Evolutionary conservation across 1,284 basidiomycete genomes (phyloP).

Genomic region (Cerioporus squamosus): DNA sequence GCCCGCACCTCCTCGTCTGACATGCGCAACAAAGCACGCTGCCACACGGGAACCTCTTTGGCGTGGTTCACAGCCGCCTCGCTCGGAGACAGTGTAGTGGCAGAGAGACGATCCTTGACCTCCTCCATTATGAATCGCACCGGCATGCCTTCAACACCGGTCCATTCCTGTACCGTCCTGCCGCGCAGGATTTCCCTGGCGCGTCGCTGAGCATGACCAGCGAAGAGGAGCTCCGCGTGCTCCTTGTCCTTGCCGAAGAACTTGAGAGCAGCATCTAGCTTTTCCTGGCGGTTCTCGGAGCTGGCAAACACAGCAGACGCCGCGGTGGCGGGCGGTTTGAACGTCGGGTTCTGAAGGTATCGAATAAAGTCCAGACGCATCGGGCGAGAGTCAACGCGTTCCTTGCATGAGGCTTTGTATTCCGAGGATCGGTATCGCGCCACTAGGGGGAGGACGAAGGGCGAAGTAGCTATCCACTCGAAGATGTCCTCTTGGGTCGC

Average conservation of each 20-base stretch:
- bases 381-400: slow-evolving; percentile 49
- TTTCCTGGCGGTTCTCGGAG: slow-evolving; percentile 20
- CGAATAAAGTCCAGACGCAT: slow-evolving; percentile 65
- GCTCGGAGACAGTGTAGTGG: background rate
- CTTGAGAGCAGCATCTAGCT: slow-evolving; percentile 49
- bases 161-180: slow-evolving; percentile 55
- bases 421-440: slow-evolving; percentile 25
- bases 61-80: background rate
- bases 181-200: slow-evolving; percentile 56
- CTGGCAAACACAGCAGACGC: background rate
- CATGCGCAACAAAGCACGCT: slow-evolving; percentile 31
- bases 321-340: slow-evolving; percentile 17
- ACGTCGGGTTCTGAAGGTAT: slow-evolving; percentile 32
- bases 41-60: slow-evolving; percentile 26
- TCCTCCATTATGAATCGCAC: slow-evolving; percentile 55
- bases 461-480: slow-evolving; percentile 56
- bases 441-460: slow-evolving; percentile 50
- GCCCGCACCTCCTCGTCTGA: slow-evolving; percentile 29
- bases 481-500: slow-evolving; percentile 54
- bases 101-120: slow-evolving; percentile 40
- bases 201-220: slow-evolving; percentile 37
- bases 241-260: slow-evolving; percentile 58
- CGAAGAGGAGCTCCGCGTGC: slow-evolving; percentile 44
- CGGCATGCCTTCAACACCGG: slow-evolving; percentile 50
- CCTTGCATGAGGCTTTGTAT: slow-evolving; percentile 38